Percentiles rank a stretch among this genome's conserved stretches.
Conservation (phyloP, 2,329 filamentous ascomycete species). For the Epichloe coenophiala region DNA sequence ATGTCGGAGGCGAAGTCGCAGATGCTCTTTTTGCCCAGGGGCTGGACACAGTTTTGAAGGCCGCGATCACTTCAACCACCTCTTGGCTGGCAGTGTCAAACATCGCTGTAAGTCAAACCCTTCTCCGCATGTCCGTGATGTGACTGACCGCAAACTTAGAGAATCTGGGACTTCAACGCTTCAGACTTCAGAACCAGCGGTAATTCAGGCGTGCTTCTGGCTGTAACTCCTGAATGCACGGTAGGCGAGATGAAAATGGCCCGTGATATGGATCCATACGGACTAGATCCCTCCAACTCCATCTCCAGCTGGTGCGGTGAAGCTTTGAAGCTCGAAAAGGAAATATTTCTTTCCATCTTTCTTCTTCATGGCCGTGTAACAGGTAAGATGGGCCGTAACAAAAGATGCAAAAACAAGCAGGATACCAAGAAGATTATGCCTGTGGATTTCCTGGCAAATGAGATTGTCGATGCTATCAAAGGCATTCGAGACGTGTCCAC, state of each 20-base stretch:
- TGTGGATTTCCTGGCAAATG: neutral
- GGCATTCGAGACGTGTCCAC: conserved; percentile 1
- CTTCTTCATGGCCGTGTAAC: conserved; percentile 2
- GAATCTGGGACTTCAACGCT: conserved; percentile 15
- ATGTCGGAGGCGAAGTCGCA: conserved; percentile 10
- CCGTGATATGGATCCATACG: conserved; percentile 4
- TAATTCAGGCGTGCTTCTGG: conserved; percentile 13
- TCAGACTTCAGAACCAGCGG: conserved; percentile 8
- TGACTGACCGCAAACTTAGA: conserved; percentile 8
- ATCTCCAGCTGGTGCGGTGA: conserved; percentile 6
- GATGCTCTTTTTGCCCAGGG: conserved; percentile 12
- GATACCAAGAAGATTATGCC: neutral
- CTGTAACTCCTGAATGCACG: conserved; percentile 13
- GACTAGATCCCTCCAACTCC: neutral
- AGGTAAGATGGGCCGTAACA: neutral
- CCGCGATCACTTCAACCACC: conserved; percentile 11
- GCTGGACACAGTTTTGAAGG: conserved; percentile 9
- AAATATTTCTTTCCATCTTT: conserved; percentile 7
- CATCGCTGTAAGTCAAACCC: conserved; percentile 12
- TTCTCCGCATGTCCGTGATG: neutral
- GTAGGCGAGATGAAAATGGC: conserved; percentile 8
- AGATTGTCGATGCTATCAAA: conserved; percentile 1
- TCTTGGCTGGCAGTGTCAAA: conserved; percentile 13
- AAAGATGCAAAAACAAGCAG: neutral
- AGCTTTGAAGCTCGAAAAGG: conserved; percentile 6